Base-by-base conservation (phyloP, 306 rosid species). In the Acmispon strigosus region DNA sequence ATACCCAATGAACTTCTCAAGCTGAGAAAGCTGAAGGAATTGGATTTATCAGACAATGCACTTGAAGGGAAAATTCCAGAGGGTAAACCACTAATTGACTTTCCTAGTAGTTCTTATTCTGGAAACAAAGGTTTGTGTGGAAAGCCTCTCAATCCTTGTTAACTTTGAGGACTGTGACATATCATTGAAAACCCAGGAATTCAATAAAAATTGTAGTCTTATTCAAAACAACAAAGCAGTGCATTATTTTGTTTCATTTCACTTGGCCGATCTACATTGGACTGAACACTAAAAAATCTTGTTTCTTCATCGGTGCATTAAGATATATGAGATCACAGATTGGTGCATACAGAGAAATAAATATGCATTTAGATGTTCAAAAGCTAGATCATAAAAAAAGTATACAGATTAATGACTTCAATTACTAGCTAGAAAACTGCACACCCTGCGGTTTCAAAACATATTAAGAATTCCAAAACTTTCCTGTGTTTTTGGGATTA, bases 121-220 rank as follows among this genome's bases (percentile, higher is more conserved):
- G 86, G 90, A 37, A 88, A 91, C 74, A 86, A 72, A 55, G 90
- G 85, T 41, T 83, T 88, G 42, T 88, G 97, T 66, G 90, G 92
- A 59, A 88, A 82, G 81, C 97, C 97, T 66, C 85, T 91, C 5
- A 10, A n/a, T 50, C 82, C 92, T 5, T 91, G 96, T 77, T 82
- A 81, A 65, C 54, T 17, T n/a, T 49, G 67, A 84, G 69, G 66
- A 58, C 39, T 63, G 52, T 47, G 32, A 39, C 10, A 9, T 27
- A 18, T 69, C 17, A 63, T 32, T 34, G 53, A 10, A 52, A 70
- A 19, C 55, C 47, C 10, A 20, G 15, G 61, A 54, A 45, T 51
- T 41, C 44, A 18, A 32, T 42, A 15, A 61, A 62, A 2, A 14
- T 60, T 72, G 57, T 43, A 18, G 37, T 19, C 32, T 45, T 39